Evolutionary conservation across 495 filamentous ascomycete species (phyloP), one percentile per base, ranked within the genome.

Genomic region (Bacidia rubella): DNA sequence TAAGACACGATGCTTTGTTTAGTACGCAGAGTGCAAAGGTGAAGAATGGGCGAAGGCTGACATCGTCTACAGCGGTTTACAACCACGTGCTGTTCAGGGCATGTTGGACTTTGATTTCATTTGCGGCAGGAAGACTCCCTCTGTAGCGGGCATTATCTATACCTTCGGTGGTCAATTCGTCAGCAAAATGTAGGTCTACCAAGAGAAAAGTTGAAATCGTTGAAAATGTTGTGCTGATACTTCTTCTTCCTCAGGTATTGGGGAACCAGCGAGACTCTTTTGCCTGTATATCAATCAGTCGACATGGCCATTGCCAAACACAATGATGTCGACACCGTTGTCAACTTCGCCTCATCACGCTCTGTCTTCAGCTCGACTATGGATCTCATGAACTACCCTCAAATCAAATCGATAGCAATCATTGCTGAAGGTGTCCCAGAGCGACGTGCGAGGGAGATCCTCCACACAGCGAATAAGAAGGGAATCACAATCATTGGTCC

Each of bases 61-160:
- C 45, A 27, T 35, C 35, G 46, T 17, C 38, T n/a, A 25, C 59
- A 84, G 80, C 73, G 92, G 92, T 63, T 82, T 98, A 64, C 92
- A 98, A 74, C 93, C 93, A 59, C 81, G 87, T 66, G 92, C 92
- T 62, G 93, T 96, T 60, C 92, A 98, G 77, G 93, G 93, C 70
- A 98, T 97, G 92, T 85, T 98, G 66, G 92, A 98, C 70, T 98
- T 98, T 71, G 92, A 98, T 77, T 98, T 97, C 80, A 98, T 98
- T 74, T 98, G 92, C 87, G 97, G 96, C 79, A 86, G 92, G 54
- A 76, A 77, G 66, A 94, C 88, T 15, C 92, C 92, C 53, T 97
- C 92, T 56, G 92, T 98, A 47, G 92, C 92, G 59, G 92, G 89
- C 70, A 98, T 98, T 72, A 97, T 98, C 74, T 98, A 98, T 78